Evolutionary conservation across 768 basidiomycete genomes (phyloP), one percentile per base, ranked within the genome.

Genomic region (Pleurotus cornucopiae): DNA sequence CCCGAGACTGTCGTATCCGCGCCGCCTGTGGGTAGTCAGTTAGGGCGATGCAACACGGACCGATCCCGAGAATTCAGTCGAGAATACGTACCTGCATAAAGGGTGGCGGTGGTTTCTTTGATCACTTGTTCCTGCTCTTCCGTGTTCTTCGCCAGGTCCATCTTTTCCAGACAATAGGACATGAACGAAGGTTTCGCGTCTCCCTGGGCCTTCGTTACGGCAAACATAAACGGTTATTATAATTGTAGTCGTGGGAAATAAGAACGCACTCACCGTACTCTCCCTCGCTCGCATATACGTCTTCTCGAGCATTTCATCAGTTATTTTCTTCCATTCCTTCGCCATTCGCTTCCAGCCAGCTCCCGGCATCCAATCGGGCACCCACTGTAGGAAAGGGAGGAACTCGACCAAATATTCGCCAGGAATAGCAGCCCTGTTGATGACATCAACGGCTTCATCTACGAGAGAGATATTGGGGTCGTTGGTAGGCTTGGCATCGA

Each of bases 311-410:
- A 79, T 71, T 23, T 70, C 64, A 9, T 69, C 57, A 68, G 71
- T 67, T 4, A 68, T 60, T 37, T 64, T 63, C 16, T 68, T 68
- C 81, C 82, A 84, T 9, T 60, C 54, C 1, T 53, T 63, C 0
- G 82, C 84, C 53, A 80, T 77, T 25, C 71, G 70, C 62, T 80
- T 73, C 74, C 85, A 88, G 0, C 74, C 74, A 0, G 82, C 78
- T 13, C 84, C 86, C 3, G 86, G 86, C 34, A 81, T 62, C 80
- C 81, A 88, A 43, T 64, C 61, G 0, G 86, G 86, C 1, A 86
- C 62, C 58, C 79, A 66, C 60, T 71, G 71, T n/a, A 76, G 14
- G 5, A 6, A 44, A 5, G 41, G 52, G 37, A 46, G 39, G 12
- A 54, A 54, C 11, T 46, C 60, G 14, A 60, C 54, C 12, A 60